Base-by-base conservation (phyloP, 371 early-diverging fungal species). In the Mucor ambiguus region DNA sequence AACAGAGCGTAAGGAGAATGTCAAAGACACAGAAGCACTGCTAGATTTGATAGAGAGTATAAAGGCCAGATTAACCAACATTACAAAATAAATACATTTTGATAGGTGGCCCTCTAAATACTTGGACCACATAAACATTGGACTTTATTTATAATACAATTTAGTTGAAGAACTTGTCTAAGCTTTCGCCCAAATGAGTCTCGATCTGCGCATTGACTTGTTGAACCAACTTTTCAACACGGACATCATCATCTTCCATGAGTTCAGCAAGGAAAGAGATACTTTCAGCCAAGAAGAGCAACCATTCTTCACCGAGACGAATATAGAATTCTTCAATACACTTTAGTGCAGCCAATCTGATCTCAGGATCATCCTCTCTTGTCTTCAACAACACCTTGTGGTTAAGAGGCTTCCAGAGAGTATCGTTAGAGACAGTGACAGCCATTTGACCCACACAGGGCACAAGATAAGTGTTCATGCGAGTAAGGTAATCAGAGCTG, bases 251-350 rank as follows among this genome's bases (percentile, higher is more conserved):
- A 63, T 78, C 91, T 76, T 98, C 98, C 92, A 96, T 89, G 20
- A 96, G 80, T 80, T 98, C 98, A 4, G 96, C 96, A 73, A 98
- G 74, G 82, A 91, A 93, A 2, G 98, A 96, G 61, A 97, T 93
- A 49, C 96, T 96, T 78, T 97, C 97, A 11, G 98, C 96, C 78
- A 98, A 82, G 68, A 93, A 84, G 35, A 92, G 83, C 46, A 96
- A 81, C 86, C 94, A 94, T 75, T 95, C 95, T 72, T 98, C 98
- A 44, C 97, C 96, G 14, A 95, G 84, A 43, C 88, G 85, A 65
- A 80, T 75, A 73, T 95, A 98, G 66, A 95, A 88, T 61, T 93
- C 93, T 66, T 91, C 88, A 43, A 96, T 70, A 46, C 87, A 84
- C 59, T 81, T 74, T 57, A 96, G 70, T 6, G 94, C 86, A 1